Evolutionary conservation across 2,329 filamentous ascomycete genomes (phyloP), one percentile per base, ranked within the genome.

Genomic region (Colletotrichum chrysophilum): DNA sequence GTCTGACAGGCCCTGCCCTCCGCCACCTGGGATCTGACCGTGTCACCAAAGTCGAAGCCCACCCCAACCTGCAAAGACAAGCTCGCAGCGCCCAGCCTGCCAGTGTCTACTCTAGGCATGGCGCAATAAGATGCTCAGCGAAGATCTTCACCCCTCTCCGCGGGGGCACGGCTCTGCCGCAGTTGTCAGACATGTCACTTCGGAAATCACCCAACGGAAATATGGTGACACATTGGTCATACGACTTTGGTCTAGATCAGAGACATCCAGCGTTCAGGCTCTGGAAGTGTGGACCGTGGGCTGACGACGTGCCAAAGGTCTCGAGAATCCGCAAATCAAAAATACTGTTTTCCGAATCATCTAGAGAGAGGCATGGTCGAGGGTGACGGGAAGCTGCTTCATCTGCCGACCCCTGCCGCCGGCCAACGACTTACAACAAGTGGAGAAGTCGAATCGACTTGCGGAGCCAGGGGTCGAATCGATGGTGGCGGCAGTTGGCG

Each of bases 301-400:
- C 14, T 71, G 14, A 36, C 26, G 14, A 52, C 26, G 28, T 30
- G n/a, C 65, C 38, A n/a, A 48, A 26, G 24, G 14, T 24, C 43
- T 16, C 43, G 7, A 16, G 14, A 64, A 52, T 52, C 18, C 43
- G 43, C 16, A 30, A 55, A 66, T 32, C 28, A 24, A 30, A 52
- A n/a, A 38, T 21, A 12, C 32, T 30, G 16, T 64, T 24, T 66
- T 60, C 28, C 28, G 24, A 32, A n/a, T 32, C 55, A 16, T 14
- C 52, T 52, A 34, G 36, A 64, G 7, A n/a, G 43, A 58, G 61
- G 21, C 71, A 56, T 68, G 61, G 52, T 62, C 61, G 16, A 62
- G 32, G 52, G 24, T 61, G 26, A 43, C 71, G 71, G 66, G 66
- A 76, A 66, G 71, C 71, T 70, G 65, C 74, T 70, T 34, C 71